A percentile compares a stretch with the other conserved stretches of the same genome.
Evolutionary conservation across 192 early-diverging fungal species (phyloP).

Genomic region (Diversispora epigaea): DNA sequence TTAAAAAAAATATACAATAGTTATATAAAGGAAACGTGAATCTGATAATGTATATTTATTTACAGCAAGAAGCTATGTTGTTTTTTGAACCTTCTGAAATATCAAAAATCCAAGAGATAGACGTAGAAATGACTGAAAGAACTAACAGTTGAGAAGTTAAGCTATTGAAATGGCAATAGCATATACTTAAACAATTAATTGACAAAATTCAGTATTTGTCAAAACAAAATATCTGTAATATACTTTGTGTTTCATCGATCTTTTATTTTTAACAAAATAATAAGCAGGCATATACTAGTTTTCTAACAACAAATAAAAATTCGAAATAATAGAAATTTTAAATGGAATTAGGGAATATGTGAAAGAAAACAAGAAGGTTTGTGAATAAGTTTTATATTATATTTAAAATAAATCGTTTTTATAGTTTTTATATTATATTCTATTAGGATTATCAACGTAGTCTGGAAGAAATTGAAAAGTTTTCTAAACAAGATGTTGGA

Average conservation of each 20-base stretch:
- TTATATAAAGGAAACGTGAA: constrained; percentile 27
- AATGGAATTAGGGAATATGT: constrained; percentile 21
- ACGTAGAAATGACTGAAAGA: constrained; percentile 21
- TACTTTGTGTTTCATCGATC: constrained; percentile 24
- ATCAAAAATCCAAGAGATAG: constrained; percentile 31
- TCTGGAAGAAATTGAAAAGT: constrained; percentile 30
- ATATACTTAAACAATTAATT: constrained; percentile 32
- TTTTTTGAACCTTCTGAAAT: constrained; percentile 29
- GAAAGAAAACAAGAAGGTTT: constrained; percentile 29
- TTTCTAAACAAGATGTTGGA: constrained; percentile 24
- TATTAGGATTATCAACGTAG: constrained; percentile 25
- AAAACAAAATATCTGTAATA: constrained; percentile 27
- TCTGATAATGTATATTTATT: constrained; percentile 34
- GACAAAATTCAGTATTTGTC: constrained; percentile 18
- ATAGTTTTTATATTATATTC: constrained; percentile 25
- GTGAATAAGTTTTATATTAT: constrained; percentile 31
- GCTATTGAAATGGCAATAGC: constrained; percentile 29
- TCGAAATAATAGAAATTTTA: constrained; percentile 24
- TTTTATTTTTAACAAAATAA: constrained; percentile 29
- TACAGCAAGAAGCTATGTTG: constrained; percentile 30
- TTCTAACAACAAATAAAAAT: constrained; percentile 27
- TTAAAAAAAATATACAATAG: constrained; percentile 29
- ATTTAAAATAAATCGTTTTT: constrained; percentile 25
- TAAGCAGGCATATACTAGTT: constrained; percentile 19
- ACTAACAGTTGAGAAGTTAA: constrained; percentile 28